Conservation (phyloP, 805 yeast species). For the Nakazawaea ishiwadae region DNA sequence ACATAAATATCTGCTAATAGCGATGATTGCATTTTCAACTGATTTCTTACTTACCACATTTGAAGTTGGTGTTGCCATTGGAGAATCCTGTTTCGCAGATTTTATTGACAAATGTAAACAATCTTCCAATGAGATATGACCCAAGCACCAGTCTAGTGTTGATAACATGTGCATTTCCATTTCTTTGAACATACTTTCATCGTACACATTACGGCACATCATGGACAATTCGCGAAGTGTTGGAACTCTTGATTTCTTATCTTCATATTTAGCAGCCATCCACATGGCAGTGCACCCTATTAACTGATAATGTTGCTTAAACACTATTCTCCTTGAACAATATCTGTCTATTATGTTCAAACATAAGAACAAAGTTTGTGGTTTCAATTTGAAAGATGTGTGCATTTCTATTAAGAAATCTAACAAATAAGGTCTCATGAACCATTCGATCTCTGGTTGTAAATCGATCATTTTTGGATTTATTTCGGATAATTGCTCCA, state of each 20-base stretch:
- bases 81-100: slow-evolving; percentile 19
- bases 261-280: slow-evolving; percentile 82
- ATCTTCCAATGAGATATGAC: slow-evolving; percentile 48
- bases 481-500: slow-evolving; percentile 35
- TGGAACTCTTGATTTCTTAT: slow-evolving; percentile 55
- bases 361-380: slow-evolving; percentile 62
- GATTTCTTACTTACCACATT: slow-evolving; percentile 21
- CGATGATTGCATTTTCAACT: slow-evolving; percentile 43
- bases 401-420: slow-evolving; percentile 72
- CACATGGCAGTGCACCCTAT: slow-evolving; percentile 90
- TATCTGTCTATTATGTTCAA: slow-evolving; percentile 84
- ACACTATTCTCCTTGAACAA: slow-evolving; percentile 80
- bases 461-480: slow-evolving; percentile 61
- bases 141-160: slow-evolving; percentile 35
- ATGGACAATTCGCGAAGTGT: slow-evolving; percentile 46
- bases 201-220: slow-evolving; percentile 58
- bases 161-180: slow-evolving; percentile 41
- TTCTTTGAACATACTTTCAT: slow-evolving; percentile 39
- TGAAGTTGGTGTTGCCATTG: slow-evolving; percentile 11
- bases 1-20: slow-evolving; percentile 49
- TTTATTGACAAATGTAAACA: slow-evolving; percentile 37
- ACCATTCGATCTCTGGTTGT: slow-evolving; percentile 82
- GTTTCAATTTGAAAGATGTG: slow-evolving; percentile 58
- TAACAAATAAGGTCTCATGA: slow-evolving; percentile 67
- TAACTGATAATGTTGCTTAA: slow-evolving; percentile 82